These are phyloP conservation scores for Annulohypoxylon moriforme DNA, from an alignment of 495 filamentous ascomycete species.

Conservation along the genomic window DNA sequence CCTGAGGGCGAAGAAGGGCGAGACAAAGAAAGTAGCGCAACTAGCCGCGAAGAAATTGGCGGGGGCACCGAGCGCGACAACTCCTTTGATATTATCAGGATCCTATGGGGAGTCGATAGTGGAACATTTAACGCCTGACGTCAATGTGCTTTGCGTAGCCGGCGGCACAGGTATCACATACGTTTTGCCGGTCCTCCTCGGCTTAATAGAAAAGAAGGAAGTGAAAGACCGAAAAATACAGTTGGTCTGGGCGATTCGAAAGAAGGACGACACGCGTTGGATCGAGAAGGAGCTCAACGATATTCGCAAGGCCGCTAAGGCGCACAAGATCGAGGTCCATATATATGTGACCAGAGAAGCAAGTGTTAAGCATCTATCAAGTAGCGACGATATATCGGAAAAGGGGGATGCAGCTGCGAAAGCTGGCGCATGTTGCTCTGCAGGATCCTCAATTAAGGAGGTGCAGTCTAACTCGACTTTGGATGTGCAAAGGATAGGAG, in stretches of 20 bases:
- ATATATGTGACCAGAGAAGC: conserved; percentile 68
- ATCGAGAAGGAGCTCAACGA: conserved; percentile 64
- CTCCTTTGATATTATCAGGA: conserved; percentile 66
- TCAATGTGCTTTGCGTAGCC: conserved; percentile 70
- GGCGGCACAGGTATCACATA: conserved; percentile 75
- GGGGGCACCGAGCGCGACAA: conserved; percentile 46
- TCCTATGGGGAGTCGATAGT: conserved; percentile 67
- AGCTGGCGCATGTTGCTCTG: conserved; percentile 5
- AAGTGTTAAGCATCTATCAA: conserved; percentile 32
- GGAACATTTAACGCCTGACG: conserved; percentile 51
- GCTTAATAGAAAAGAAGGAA: conserved; percentile 51
- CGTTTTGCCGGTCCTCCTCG: conserved; percentile 66
- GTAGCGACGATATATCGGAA: conserved; percentile 42
- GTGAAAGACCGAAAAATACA: conserved; percentile 57
- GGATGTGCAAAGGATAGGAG: conserved; percentile 41
- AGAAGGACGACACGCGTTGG: conserved; percentile 66
- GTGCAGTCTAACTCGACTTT: conserved; percentile 30
- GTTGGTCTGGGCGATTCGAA: conserved; percentile 71
- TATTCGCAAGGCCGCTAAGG: conserved; percentile 53
- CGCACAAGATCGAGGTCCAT: conserved; percentile 58
- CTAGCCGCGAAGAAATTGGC: conserved; percentile 52
- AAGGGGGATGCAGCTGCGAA: conserved; percentile 31
- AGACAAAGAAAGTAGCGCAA: conserved; percentile 65
- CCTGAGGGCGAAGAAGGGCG: conserved; percentile 68
- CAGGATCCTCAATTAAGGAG: conserved; percentile 30